Base-by-base conservation (phyloP, 2,329 filamentous ascomycete genomes). In the Nemania sp. region DNA sequence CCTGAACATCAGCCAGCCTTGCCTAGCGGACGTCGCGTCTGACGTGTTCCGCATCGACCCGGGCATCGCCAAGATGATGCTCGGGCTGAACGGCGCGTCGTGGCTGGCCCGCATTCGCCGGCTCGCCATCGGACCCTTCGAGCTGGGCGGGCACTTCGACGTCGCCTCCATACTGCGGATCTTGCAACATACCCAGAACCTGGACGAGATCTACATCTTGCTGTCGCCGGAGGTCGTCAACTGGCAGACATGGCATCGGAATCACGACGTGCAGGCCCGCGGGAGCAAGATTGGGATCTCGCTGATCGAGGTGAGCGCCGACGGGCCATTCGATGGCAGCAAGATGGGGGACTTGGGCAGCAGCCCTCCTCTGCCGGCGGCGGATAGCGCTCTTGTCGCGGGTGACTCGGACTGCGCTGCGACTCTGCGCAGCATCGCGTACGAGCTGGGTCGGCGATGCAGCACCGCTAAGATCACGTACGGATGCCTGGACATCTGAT, bases 41-140 rank as follows among this genome's bases (percentile, higher is more conserved):
- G 63, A 65, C 35, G 43, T 63, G 11, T 63, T 65, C 18, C 60
- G 63, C 10, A 54, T 63, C 32, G 60, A 59, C 29, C 60, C 57
- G 15, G 35, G 32, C 52, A 54, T 63, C 46, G 60, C 57, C 10
- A 58, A 53, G n/a, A 60, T 60, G 51, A 60, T 57, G 17, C 51
- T 57, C 20, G 51, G 51, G 13, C 43, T 56, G 3, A 46, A 59
- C 12, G 21, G 20, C 37, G 29, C 54, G 2, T 37, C 32, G 13
- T 65, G 60, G 60, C 34, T 65, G 20, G 48, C 43, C 37, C 51
- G 60, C 45, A 59, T 61, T 35, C 63, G 55, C 2, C 54, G 60
- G 25, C 37, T 63, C 12, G 63, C 63, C 18, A 59, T 63, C 46
- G 60, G 60, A 2, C 63, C 60, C 9, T 57, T 63, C 17, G 32